These are phyloP conservation scores for Aspergillus viridinutans DNA, from an alignment of 2,329 filamentous ascomycete species.

Conservation along the genomic window DNA sequence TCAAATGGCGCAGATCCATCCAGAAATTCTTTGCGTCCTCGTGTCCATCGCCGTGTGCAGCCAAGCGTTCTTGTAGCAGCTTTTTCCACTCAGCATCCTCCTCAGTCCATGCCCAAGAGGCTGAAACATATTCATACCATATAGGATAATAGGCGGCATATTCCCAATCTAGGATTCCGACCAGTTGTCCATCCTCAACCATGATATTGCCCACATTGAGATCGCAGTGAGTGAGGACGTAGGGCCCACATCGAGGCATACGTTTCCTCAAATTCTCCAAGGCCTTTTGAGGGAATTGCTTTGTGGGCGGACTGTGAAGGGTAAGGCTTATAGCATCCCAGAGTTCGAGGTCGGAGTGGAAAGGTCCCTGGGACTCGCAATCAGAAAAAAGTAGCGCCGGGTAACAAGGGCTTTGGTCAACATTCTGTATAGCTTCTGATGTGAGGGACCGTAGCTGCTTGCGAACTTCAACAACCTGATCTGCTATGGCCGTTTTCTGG, in stretches of 20 bases:
- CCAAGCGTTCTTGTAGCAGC: conserved; percentile 17
- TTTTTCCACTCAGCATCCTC: conserved; percentile 22
- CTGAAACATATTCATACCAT: conserved; percentile 33
- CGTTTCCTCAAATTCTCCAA: conserved; percentile 18
- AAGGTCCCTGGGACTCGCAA: conserved; percentile 9
- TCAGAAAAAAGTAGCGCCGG: conserved; percentile 14
- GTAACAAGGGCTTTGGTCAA: conserved; percentile 13
- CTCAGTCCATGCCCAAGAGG: conserved; percentile 17
- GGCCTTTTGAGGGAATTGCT: conserved; percentile 7
- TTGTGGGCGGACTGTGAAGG: not conserved
- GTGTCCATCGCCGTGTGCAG: conserved; percentile 12
- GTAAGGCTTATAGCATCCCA: conserved; percentile 10
- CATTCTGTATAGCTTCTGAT: conserved; percentile 9
- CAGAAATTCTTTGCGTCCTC: conserved; percentile 18
- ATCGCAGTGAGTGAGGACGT: conserved; percentile 24
- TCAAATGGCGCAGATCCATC: conserved; percentile 17
- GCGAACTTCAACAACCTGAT: conserved; percentile 12
- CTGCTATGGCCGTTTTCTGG: conserved; percentile 13
- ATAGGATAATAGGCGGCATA: conserved; percentile 27
- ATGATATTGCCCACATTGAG: conserved; percentile 27
- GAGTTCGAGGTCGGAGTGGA: conserved; percentile 15
- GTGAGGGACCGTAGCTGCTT: conserved; percentile 11
- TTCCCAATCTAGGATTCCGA: conserved; percentile 29
- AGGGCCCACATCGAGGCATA: conserved; percentile 19
- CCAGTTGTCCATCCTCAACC: conserved; percentile 17